phyloP scores from a whole-genome alignment of 805 yeast genomes.

The Priceomyces haplophilus region DNA sequence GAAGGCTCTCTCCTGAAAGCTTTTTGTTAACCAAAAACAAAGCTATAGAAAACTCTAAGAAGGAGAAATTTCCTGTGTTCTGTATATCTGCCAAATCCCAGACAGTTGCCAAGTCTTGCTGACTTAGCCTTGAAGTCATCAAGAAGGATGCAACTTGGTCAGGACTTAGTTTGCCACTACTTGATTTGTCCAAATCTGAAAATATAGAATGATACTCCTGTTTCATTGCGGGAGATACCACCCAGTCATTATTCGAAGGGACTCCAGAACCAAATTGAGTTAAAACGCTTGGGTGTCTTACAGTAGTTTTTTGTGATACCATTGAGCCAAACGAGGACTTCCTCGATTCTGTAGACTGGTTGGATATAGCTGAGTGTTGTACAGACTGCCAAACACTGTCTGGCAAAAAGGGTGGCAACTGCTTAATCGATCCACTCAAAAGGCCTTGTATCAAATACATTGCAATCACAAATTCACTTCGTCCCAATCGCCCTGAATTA shows the following conservation, averaged over 20 bases:
- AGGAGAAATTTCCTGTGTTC: conserved; percentile 77
- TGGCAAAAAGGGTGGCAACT: conserved; percentile 47
- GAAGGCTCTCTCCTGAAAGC: conserved; percentile 73
- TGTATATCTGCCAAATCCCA: conserved; percentile 95
- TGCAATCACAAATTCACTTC: conserved; percentile 81
- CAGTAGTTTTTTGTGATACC: conserved; percentile 34
- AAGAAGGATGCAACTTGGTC: conserved; percentile 84
- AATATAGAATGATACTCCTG: conserved; percentile 79
- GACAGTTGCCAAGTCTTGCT: conserved; percentile 78
- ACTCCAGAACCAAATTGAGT: conserved; percentile 11
- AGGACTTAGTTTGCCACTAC: conserved; percentile 64
- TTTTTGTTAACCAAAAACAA: conserved; percentile 88
- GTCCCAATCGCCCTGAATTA: conserved; percentile 67
- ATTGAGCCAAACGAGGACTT: conserved; percentile 31
- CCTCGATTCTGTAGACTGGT: conserved; percentile 13
- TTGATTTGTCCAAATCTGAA: conserved; percentile 66
- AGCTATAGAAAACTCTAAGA: conserved; percentile 86
- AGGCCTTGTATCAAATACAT: conserved; percentile 91
- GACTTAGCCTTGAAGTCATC: conserved; percentile 81
- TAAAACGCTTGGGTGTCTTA: conserved; percentile 19
- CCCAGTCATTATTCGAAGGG: conserved; percentile 52
- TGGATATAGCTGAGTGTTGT: conserved; percentile 7
- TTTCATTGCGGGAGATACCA: conserved; percentile 61
- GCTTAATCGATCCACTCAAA: conserved; percentile 59
- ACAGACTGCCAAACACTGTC: conserved; percentile 41